phyloP scores from a whole-genome alignment of 148 eudicot genomes.

The Nepenthes mirabilis region DNA sequence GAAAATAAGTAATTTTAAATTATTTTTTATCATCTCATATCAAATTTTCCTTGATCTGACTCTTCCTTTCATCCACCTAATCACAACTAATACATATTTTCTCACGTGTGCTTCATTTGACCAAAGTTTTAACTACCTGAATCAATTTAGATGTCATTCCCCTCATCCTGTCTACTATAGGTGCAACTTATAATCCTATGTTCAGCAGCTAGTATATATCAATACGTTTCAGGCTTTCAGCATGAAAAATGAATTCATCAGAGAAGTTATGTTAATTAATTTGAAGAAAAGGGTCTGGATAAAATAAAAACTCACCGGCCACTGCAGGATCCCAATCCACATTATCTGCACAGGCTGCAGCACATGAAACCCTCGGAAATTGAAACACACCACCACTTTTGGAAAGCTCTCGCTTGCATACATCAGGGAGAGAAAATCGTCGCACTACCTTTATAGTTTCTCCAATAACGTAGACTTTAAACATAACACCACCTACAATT shows the following conservation, averaged over 20 bases:
- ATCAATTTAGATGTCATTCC: too few species aligned
- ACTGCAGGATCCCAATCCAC: conserved; percentile 54
- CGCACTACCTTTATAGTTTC: conserved; percentile 47
- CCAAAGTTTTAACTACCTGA: too few species aligned
- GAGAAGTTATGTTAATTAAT: neutral
- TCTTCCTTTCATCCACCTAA: too few species aligned
- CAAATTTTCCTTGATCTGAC: too few species aligned
- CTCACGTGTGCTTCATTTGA: too few species aligned
- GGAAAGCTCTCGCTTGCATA: conserved; percentile 37
- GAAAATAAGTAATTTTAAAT: too few species aligned
- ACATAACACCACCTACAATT: conserved; percentile 55
- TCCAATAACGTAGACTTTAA: conserved; percentile 58
- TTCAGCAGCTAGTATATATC: neutral
- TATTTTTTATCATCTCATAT: too few species aligned
- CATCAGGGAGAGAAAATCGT: conserved; percentile 61
- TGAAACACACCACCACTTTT: conserved; percentile 43
- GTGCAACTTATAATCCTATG: neutral
- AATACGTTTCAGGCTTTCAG: neutral
- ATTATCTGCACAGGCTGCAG: conserved; percentile 61
- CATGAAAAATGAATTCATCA: neutral
- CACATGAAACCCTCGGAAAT: conserved; percentile 68
- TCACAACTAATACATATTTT: too few species aligned
- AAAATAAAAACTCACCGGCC: conserved; percentile 25
- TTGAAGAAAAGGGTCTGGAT: neutral
- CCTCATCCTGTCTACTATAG: too few species aligned